Percentiles rank a stretch among this genome's conserved stretches.
Conservation (phyloP, 805 yeast genomes). For the Saccharomycopsis oosterbeekiorum region DNA sequence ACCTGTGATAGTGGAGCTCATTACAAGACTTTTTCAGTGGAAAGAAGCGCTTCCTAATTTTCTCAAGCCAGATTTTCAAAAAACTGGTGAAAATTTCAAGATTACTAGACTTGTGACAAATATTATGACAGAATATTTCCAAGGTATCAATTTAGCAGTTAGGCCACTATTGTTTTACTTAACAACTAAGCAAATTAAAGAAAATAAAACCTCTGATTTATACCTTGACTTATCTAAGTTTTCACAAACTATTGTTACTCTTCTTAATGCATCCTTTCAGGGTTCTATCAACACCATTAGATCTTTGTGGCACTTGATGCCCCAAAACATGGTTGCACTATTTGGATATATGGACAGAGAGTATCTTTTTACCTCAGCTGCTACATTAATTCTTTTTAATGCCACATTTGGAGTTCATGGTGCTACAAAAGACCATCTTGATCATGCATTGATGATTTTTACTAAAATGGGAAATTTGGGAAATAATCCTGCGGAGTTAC, state of each 20-base stretch:
- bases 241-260: constrained; percentile 56
- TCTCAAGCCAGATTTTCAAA: constrained; percentile 51
- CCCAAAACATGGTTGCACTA: constrained; percentile 73
- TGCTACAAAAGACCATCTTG: constrained; percentile 60
- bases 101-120: constrained; percentile 62
- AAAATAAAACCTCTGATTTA: constrained; percentile 35
- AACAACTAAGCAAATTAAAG: constrained; percentile 55
- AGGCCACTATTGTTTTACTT: constrained; percentile 70
- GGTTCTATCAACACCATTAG: constrained; percentile 70
- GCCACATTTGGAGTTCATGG: constrained; percentile 78
- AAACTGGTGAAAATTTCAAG: constrained; percentile 35
- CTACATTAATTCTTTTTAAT: constrained; percentile 61
- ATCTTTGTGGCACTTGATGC: constrained; percentile 63
- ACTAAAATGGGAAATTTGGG: constrained; percentile 71
- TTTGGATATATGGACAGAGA: constrained; percentile 87
- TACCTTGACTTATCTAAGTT: constrained; percentile 58
- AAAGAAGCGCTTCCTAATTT: constrained; percentile 54
- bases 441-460: constrained; percentile 59
- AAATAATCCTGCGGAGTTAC: constrained; percentile 68
- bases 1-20: constrained; percentile 62
- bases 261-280: constrained; percentile 68
- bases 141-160: constrained; percentile 71
- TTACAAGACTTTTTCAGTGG: constrained; percentile 59
- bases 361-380: constrained; percentile 66
- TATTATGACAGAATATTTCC: constrained; percentile 74